Percentiles rank a stretch among this genome's conserved stretches.
Conservation (phyloP, 179 eudicot species). For the Spinacia oleracea region DNA sequence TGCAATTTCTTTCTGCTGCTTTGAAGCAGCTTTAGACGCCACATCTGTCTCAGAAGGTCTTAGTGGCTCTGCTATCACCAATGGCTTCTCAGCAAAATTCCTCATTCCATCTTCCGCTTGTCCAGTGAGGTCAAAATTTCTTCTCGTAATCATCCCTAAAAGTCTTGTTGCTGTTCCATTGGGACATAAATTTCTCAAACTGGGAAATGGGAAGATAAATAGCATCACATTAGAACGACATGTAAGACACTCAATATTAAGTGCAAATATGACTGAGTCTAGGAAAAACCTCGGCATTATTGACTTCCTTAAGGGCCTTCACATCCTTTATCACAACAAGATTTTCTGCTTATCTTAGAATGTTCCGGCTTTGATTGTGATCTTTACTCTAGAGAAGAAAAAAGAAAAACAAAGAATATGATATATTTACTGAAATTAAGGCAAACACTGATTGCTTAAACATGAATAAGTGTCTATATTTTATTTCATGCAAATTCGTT, state of each 20-base stretch:
- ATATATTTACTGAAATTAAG: neutral
- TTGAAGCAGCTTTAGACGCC: constrained; percentile 34
- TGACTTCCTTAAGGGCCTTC: constrained; percentile 56
- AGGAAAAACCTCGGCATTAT: constrained; percentile 52
- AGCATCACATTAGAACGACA: neutral
- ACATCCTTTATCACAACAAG: constrained; percentile 71
- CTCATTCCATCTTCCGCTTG: constrained; percentile 70
- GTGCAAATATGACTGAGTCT: neutral
- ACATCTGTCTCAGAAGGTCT: constrained; percentile 34
- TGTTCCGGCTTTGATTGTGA: constrained; percentile 42
- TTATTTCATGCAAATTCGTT: neutral
- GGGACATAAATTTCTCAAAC: constrained; percentile 74
- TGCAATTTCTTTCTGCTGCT: constrained; percentile 52
- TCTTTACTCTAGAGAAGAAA: constrained; percentile 51
- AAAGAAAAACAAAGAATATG: neutral
- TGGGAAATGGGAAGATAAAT: constrained; percentile 20
- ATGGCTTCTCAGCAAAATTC: constrained; percentile 80
- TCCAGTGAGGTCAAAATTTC: constrained; percentile 72
- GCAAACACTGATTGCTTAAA: neutral
- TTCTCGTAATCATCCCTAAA: constrained; percentile 81
- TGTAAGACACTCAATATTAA: neutral
- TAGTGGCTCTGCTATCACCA: constrained; percentile 39
- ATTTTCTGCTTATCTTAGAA: constrained; percentile 46
- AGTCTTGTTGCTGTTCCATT: constrained; percentile 64
- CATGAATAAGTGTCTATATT: neutral